Evolutionary conservation across 2,329 filamentous ascomycete genomes (phyloP), one percentile per base, ranked within the genome.

Genomic region (Aspergillus hiratsukae): DNA sequence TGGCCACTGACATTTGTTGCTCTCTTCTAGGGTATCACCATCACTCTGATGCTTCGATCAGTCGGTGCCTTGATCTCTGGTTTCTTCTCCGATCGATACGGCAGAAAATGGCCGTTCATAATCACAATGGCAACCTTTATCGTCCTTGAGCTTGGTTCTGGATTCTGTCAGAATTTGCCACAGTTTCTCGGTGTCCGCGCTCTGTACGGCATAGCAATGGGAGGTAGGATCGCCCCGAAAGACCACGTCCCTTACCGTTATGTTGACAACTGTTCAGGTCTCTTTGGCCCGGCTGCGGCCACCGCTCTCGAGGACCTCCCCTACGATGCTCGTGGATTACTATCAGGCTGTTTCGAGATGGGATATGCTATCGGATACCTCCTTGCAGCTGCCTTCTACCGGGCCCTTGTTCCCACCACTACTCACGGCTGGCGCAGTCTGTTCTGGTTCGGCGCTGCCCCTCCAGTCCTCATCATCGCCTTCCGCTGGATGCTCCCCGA

Each of bases 401-500:
- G 31, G 14, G 31, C 31, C 31, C 31, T 37, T 2, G 31, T 37
- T 1, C 31, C 31, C 14, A 37, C 31, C 5, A 37, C 31, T 37
- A 37, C 5, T 2, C 31, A 37, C 31, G 31, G 31, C 14, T 37
- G 31, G 31, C 31, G 31, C 5, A 37, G 31, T 17, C 31, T 37
- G 31, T 37, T 37, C 31, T 37, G 31, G 31, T 37, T 37, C 3
- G 31, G 31, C 87, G 70, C 72, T 7, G 67, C 63, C 3, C 73
- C 71, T 6, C 72, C 73, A 1, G 55, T 75, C 3, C 56, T 75
- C 10, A 71, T 75, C 73, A 94, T 94, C 67, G 63, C 84, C 50
- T 90, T 88, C 77, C 86, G 90, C 27, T 77, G 90, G 31, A 83
- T 81, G 69, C 79, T 94, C 0, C 87, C 88, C 14, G 90, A 94